Evolutionary conservation across 768 basidiomycete genomes (phyloP).

Genomic region (Mycena venus): DNA sequence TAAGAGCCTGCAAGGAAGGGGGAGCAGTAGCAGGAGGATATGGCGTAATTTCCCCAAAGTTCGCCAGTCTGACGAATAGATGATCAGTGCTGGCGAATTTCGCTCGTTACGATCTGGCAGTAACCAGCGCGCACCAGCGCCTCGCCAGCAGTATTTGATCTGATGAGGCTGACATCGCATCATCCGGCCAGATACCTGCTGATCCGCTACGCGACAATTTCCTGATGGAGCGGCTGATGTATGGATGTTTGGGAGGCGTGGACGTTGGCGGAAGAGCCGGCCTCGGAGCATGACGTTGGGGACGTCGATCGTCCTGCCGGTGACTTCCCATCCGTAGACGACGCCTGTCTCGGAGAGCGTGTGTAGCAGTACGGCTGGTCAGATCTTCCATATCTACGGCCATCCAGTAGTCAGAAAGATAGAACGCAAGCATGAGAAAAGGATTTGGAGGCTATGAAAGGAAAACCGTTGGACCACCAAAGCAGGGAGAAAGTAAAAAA

Average conservation of each 20-base stretch:
- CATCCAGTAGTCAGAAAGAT: background rate
- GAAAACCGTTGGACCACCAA: background rate
- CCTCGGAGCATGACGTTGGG: conserved; percentile 65
- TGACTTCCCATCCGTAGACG: background rate
- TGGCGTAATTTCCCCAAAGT: too few species aligned
- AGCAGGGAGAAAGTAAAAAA: background rate
- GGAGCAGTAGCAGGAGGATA: too few species aligned
- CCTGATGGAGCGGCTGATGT: conserved; percentile 52
- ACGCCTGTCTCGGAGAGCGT: conserved; percentile 60
- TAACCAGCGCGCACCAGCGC: too few species aligned
- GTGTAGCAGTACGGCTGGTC: conserved; percentile 74
- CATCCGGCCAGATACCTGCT: too few species aligned
- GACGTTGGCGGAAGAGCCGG: background rate
- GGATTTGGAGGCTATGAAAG: background rate
- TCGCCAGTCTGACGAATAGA: too few species aligned
- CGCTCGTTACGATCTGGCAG: too few species aligned
- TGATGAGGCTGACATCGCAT: too few species aligned
- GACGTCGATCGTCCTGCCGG: conserved; percentile 7
- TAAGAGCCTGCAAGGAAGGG: too few species aligned
- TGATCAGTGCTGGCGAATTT: too few species aligned
- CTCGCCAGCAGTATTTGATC: too few species aligned
- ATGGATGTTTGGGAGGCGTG: conserved; percentile 1
- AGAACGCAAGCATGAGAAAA: background rate
- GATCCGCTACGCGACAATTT: too few species aligned
- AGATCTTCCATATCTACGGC: conserved; percentile 69